These are phyloP conservation scores for Coleophoma cylindrospora DNA, from an alignment of 2,329 filamentous ascomycete species.

Conservation along the genomic window DNA sequence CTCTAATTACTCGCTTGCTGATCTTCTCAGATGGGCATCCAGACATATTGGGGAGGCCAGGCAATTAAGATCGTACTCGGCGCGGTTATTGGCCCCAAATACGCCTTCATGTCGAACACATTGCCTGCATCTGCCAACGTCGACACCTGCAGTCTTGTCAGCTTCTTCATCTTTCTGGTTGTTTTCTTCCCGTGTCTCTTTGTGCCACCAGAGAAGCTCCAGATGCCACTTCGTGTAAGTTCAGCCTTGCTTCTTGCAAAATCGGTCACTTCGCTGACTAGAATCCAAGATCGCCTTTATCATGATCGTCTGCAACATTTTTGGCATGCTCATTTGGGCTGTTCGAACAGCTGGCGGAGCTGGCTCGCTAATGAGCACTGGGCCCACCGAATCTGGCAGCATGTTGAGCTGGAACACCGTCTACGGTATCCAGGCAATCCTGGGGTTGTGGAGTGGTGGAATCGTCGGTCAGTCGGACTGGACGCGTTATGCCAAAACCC, in stretches of 20 bases:
- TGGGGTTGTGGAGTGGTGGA: slow-evolving; percentile 23
- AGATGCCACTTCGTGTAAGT: slow-evolving; percentile 18
- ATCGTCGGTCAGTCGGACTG: slow-evolving; percentile 28
- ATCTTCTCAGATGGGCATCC: slow-evolving; percentile 19
- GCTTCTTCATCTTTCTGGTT: slow-evolving; percentile 26
- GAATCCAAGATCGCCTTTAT: slow-evolving; percentile 19
- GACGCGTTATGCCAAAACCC: slow-evolving; percentile 25
- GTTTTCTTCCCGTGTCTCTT: slow-evolving; percentile 23
- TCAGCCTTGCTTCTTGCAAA: too few species aligned
- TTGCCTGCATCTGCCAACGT: slow-evolving; percentile 20
- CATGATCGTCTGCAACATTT: slow-evolving; percentile 25
- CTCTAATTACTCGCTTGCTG: neutral
- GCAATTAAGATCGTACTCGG: slow-evolving; percentile 26
- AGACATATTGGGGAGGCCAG: slow-evolving; percentile 26
- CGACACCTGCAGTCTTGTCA: slow-evolving; percentile 21
- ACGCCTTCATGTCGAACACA: slow-evolving; percentile 19
- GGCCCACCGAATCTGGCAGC: slow-evolving; percentile 19
- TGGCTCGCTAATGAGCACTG: slow-evolving; percentile 17
- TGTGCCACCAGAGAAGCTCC: slow-evolving; percentile 25
- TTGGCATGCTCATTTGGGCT: slow-evolving; percentile 27
- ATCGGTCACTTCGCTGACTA: neutral
- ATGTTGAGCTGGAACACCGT: slow-evolving; percentile 24
- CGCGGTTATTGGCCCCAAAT: slow-evolving; percentile 22
- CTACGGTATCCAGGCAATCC: slow-evolving; percentile 25
- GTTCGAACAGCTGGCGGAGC: slow-evolving; percentile 22